These are phyloP conservation scores for Lyophyllum decastes DNA, from an alignment of 768 basidiomycete species.

Conservation along the genomic window DNA sequence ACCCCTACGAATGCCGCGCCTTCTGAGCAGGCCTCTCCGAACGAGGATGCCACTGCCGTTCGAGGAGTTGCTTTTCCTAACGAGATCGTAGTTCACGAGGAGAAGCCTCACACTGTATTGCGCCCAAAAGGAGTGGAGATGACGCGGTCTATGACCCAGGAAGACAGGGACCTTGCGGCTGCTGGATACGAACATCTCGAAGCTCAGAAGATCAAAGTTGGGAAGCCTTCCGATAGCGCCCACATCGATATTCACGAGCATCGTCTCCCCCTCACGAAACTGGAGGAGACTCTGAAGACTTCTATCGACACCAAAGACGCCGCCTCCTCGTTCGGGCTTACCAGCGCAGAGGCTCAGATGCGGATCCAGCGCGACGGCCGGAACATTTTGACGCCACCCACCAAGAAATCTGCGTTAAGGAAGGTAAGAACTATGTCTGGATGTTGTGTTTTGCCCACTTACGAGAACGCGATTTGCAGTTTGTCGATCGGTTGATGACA, in stretches of 20 bases:
- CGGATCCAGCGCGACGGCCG: constrained; percentile 59
- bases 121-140: constrained; percentile 61
- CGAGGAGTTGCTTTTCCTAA: constrained; percentile 57
- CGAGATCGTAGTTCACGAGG: constrained; percentile 36
- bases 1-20: constrained; percentile 14
- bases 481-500: constrained; percentile 60
- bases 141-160: constrained; percentile 64
- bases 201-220: constrained; percentile 39
- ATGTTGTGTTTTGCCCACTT: background rate
- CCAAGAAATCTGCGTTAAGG: constrained; percentile 63
- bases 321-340: constrained; percentile 49
- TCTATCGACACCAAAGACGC: constrained; percentile 56
- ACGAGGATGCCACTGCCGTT: constrained; percentile 33
- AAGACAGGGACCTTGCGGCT: constrained; percentile 64
- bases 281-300: constrained; percentile 45
- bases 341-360: constrained; percentile 49
- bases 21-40: constrained; percentile 15
- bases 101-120: constrained; percentile 31
- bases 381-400: constrained; percentile 67
- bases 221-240: constrained; percentile 27
- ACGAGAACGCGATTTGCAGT: constrained; percentile 36
- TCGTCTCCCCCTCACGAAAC: constrained; percentile 38
- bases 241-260: constrained; percentile 65
- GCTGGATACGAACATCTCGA: constrained; percentile 70
- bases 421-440: constrained; percentile 42